Base-by-base conservation (phyloP, 257 asterid genomes). In the Cinchona pubescens region DNA sequence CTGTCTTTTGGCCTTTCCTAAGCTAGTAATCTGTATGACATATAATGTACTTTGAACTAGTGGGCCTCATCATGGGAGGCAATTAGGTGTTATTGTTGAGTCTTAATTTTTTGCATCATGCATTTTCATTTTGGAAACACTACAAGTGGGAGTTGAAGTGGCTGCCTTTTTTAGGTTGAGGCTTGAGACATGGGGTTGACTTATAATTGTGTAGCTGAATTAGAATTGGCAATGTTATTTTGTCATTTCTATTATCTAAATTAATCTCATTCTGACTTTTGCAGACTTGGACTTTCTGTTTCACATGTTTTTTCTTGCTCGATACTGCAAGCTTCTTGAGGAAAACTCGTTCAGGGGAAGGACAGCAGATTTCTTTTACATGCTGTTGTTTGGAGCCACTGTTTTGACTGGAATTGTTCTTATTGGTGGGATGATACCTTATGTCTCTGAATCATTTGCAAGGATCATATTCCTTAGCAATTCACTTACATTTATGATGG, bases 291-390 rank as follows among this genome's bases (percentile, higher is more conserved):
- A 95, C 88, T 95, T 95, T 77, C 81, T 95, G 87, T 95, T 95
- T 84, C 99, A 95, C 94, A 95, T 95, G 99, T 95, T 95, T 91
- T 95, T 95, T 84, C 94, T 95, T 74, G 99, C 97, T 71, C 96
- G 99, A 21, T 95, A 95, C 90, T 95, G 98, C 93, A 95, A 92
- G 90, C 99, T 92, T 82, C 94, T 92, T 56, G 99, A 95, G 83
- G 99, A 95, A 85, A 92, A 95, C 78, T 88, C 98, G 69, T 95
- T 92, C 76, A 92, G 99, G 63, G 97, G 98, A 79, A 89, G 96
- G 86, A 89, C 99, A 11, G 98, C 99, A 3, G 99, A 95, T 87
- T 95, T 95, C 88, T 91, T 95, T 86, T 95, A 90, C 80, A 95
- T 95, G 99, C 78, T 95, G 80, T 78, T 95, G 79, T 95, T 95